phyloP scores from a whole-genome alignment of 768 basidiomycete species.

The Sistotremastrum suecicum region DNA sequence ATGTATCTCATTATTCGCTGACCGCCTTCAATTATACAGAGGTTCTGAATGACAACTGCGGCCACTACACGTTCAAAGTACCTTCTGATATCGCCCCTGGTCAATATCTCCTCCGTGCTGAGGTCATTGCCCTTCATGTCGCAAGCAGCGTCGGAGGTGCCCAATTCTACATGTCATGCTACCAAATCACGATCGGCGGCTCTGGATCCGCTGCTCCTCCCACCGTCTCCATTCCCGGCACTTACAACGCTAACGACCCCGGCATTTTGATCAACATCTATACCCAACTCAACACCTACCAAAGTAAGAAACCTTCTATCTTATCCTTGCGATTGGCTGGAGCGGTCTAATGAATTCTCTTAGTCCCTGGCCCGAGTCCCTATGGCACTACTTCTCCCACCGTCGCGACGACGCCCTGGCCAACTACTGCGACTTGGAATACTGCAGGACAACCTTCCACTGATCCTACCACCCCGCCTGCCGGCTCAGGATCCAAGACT shows the following conservation, averaged over 20 bases:
- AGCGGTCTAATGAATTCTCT: background rate
- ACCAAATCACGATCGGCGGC: conserved; percentile 37
- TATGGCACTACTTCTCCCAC: conserved; percentile 30
- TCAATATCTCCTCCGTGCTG: conserved; percentile 64
- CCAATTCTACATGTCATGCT: conserved; percentile 71
- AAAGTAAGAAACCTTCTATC: conserved; percentile 15
- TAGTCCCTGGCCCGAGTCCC: conserved; percentile 36
- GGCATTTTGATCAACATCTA: conserved; percentile 53
- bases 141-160: conserved; percentile 44
- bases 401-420: conserved; percentile 28
- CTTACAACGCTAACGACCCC: conserved; percentile 54
- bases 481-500: background rate
- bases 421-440: conserved; percentile 36
- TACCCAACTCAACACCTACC: conserved; percentile 24
- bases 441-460: conserved; percentile 32
- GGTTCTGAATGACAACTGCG: conserved; percentile 33
- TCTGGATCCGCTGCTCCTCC: conserved; percentile 34
- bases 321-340: background rate
- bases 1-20: background rate
- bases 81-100: conserved; percentile 40
- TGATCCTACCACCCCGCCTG: conserved; percentile 23
- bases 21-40: conserved; percentile 4
- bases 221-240: conserved; percentile 57
- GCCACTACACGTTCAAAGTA: conserved; percentile 37
- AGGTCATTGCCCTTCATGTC: conserved; percentile 63